These are phyloP conservation scores for Barnettozyma vustinii DNA, from an alignment of 805 yeast genomes.

Conservation along the genomic window DNA sequence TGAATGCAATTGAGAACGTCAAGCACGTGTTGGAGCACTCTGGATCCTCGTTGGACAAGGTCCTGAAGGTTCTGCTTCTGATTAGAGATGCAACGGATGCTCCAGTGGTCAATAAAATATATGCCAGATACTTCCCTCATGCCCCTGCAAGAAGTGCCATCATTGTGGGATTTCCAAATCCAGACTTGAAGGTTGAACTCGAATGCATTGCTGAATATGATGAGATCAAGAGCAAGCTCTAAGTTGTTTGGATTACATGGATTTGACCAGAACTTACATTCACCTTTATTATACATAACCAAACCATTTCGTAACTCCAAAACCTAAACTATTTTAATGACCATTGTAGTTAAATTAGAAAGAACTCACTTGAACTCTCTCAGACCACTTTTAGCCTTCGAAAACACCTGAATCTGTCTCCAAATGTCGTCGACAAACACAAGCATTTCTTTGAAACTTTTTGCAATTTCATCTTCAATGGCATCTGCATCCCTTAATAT, in stretches of 20 bases:
- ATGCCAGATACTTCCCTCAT: slow-evolving; percentile 39
- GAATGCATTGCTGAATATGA: slow-evolving; percentile 40
- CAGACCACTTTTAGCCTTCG: background rate
- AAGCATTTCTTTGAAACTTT: slow-evolving; percentile 5
- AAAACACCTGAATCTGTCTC: background rate
- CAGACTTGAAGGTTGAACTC: slow-evolving; percentile 44
- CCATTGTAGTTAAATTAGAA: background rate
- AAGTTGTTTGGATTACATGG: background rate
- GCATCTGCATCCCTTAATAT: slow-evolving; percentile 11
- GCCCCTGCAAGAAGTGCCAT: slow-evolving; percentile 52
- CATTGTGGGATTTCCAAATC: slow-evolving; percentile 46
- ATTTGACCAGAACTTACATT: background rate
- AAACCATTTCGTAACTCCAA: background rate
- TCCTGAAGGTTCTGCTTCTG: slow-evolving; percentile 46
- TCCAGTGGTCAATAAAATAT: slow-evolving; percentile 39
- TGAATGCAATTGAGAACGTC: slow-evolving; percentile 37
- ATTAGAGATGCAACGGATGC: slow-evolving; percentile 39
- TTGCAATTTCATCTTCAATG: slow-evolving; percentile 8
- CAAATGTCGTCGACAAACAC: slow-evolving; percentile 6
- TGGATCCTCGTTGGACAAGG: slow-evolving; percentile 41
- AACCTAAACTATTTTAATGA: background rate
- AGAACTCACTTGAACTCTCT: background rate
- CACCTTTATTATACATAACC: background rate
- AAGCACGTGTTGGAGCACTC: slow-evolving; percentile 36
- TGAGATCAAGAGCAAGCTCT: slow-evolving; percentile 9